Base-by-base conservation (phyloP, 805 yeast genomes). In the Phaffomyces thermotolerans region DNA sequence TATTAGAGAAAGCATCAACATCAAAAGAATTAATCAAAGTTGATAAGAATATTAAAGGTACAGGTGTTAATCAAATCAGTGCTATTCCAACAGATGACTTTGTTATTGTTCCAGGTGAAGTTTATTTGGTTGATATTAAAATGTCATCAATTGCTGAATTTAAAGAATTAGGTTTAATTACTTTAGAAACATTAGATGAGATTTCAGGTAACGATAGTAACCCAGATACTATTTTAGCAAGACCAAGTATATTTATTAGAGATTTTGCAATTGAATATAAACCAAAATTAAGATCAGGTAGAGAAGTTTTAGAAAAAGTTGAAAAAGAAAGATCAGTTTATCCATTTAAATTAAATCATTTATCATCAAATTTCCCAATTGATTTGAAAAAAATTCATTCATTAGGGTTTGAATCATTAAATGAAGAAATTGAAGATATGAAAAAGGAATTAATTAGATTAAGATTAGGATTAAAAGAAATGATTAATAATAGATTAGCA, bases 321-420 rank as follows among this genome's bases (percentile, higher is more conserved):
- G 96, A 89, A 64, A 78, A 75, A 52, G 69, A 75, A 39, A 72
- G 77, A 53, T 85, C 96, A 24, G 98, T 93, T 30, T 91, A 78
- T 64, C 98, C 99, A 45, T 87, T 91, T 72, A 91, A 88, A 65
- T 72, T 90, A 52, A 72, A 88, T 33, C 83, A 86, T 65, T 67
- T 86, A 38, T 74, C 87, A 14, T 69, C 71, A 22, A 55, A 64
- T 34, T 82, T 81, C 73, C 90, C 90, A 43, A 63, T 81, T 22
- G 65, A 74, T 38, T 57, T 67, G 34, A 56, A 63, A 32, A 63
- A 63, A 24, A 54, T 69, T 41, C 59, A 56, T 36, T 42, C 37
- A 38, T 44, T 51, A 22, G 60, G 61, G 3, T 57, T 63, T 15
- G 57, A 55, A 36, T 46, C 56, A 15, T 48, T 60, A 35, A 52